These are phyloP conservation scores for Penicillium sp. DNA, from an alignment of 2,329 filamentous ascomycete species.

Conservation along the genomic window DNA sequence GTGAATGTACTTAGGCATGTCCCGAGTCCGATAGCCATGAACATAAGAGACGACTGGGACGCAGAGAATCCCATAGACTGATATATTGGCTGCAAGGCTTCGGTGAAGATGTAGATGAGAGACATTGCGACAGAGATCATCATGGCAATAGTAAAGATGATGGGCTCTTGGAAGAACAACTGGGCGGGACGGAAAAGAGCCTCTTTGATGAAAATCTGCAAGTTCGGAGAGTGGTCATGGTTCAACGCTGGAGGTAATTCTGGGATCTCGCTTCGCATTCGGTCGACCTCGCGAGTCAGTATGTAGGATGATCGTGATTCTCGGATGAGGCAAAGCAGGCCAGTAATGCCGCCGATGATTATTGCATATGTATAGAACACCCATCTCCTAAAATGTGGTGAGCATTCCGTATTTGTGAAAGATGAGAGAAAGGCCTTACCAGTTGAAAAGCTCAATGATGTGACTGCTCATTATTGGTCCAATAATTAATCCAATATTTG, in stretches of 20 bases:
- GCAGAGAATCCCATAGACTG: slow-evolving; percentile 37
- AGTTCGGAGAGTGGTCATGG: slow-evolving; percentile 43
- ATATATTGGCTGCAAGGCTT: slow-evolving; percentile 48
- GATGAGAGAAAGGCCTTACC: slow-evolving; percentile 29
- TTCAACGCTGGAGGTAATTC: slow-evolving; percentile 33
- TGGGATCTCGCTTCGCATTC: slow-evolving; percentile 27
- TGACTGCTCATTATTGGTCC: slow-evolving; percentile 51
- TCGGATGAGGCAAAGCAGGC: slow-evolving; percentile 41
- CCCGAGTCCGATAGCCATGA: slow-evolving; percentile 46
- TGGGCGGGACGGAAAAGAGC: slow-evolving; percentile 46
- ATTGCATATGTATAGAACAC: slow-evolving; percentile 49
- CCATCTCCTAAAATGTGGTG: slow-evolving; percentile 42
- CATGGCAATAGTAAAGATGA: slow-evolving; percentile 48
- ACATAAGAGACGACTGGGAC: slow-evolving; percentile 42
- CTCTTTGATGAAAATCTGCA: slow-evolving; percentile 41
- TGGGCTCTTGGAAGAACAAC: slow-evolving; percentile 51
- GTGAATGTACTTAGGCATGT: slow-evolving; percentile 46
- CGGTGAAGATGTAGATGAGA: slow-evolving; percentile 54
- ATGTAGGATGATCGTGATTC: slow-evolving; percentile 52
- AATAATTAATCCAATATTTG: slow-evolving; percentile 47
- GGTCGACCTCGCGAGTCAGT: slow-evolving; percentile 39
- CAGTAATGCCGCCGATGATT: slow-evolving; percentile 36
- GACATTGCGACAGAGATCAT: slow-evolving; percentile 49
- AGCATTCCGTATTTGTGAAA: not conserved
- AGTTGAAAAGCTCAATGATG: slow-evolving; percentile 41